Evolutionary conservation across 192 early-diverging fungal genomes (phyloP), one percentile per base, ranked within the genome.

Genomic region (Umbelopsis vinacea): DNA sequence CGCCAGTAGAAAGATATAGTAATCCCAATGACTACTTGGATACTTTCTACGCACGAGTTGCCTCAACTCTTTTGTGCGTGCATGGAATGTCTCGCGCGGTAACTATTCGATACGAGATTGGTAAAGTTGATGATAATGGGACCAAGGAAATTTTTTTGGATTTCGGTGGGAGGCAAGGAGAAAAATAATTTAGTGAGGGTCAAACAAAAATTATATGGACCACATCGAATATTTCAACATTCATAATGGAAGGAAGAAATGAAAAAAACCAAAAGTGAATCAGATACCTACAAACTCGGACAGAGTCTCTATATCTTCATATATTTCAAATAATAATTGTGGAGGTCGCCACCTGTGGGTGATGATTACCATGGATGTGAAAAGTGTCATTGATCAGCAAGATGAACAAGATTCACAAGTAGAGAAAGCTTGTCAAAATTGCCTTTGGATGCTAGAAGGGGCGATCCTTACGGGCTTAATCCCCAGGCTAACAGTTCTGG

Each of bases 11-110:
- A 70, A 70, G 11, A 75, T 24, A 17, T 70, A 63, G 5, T 55
- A 63, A 8, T 75, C 74, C 0, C 66, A 15, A 43, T 63, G 35
- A 15, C 69, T 48, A 52, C 54, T 54, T n/a, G 74, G 74, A n/a
- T 63, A 75, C 3, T 35, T 46, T 17, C 38, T 66, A 12, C 23
- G 45, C 19, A 75, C 19, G 21, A 52, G 29, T 0, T 66, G 6
- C 45, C 60, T 17, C 35, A 75, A 47, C 2, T 33, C 21, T 21
- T 67, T 63, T 6, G 69, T 17, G 38, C 74, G 74, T 3, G 57
- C 45, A 29, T 70, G 11, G 17, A 71, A 70, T 6, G 50, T 46
- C 29, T 70, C 74, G 15, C 57, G 57, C 15, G 57, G 57, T 19
- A 63, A 37, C 57, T 63, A 14, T 63, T 15, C 15, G 5, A 50